Base-by-base conservation (phyloP, 225 moss, liverwort and hornwort species). In the Lunularia cruciata region DNA sequence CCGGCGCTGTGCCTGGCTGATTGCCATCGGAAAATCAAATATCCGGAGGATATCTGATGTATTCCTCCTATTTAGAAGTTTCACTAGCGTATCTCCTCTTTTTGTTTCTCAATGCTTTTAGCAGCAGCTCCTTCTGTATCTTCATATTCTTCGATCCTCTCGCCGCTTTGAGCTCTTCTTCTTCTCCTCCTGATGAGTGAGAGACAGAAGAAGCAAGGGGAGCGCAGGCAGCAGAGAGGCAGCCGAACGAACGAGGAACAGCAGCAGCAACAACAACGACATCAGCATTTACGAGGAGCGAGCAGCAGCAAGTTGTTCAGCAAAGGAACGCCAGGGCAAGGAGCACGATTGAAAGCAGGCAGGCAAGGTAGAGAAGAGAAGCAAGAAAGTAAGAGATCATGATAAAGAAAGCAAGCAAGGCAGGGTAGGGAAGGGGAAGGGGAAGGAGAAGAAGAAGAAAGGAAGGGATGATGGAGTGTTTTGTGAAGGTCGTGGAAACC, bases 131-230 rank as follows among this genome's bases (percentile, higher is more conserved):
- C 43, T 23, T 10, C 33, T 60, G n/a, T 37, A 13, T n/a, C 6
- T 48, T 46, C 65, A 19, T 18, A 11, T 39, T 45, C 68, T 35
- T 53, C 68, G 68, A 52, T 68, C 68, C 15, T 31, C 53, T 51
- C 23, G 20, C 35, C 52, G 51, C 35, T 35, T 7, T 35, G 65
- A 46, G 65, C 47, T 65, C 42, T 65, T 30, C 52, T 62, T 35
- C n/a, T 53, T 54, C 8, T 63, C 49, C 20, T 42, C 68, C 67
- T 68, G 52, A 68, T 68, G 68, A 68, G 68, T 68, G 54, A 35
- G 8, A 42, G 51, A 75, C 67, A 49, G 75, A 55, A 62, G 69
- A 62, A 43, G 46, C 34, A 54, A 39, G 37, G 43, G 12, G 43
- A 54, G 68, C 68, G 54, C 51, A 54, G 39, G 68, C 51, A 37